These are phyloP conservation scores for Silene conica DNA, from an alignment of 148 eudicot species.

Conservation along the genomic window DNA sequence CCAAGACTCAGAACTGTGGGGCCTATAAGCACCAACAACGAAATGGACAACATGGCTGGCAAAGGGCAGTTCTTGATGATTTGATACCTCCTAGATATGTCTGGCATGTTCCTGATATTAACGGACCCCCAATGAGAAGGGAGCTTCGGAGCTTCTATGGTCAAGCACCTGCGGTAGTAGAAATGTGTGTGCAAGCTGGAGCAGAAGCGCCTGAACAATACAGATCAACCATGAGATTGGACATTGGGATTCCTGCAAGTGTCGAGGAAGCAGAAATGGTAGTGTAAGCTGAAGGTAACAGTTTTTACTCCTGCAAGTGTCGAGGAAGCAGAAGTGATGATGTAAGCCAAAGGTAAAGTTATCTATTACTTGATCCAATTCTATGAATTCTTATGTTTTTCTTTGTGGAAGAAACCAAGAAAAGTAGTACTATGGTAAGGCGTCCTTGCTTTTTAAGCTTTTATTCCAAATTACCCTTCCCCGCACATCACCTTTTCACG, in stretches of 20 bases:
- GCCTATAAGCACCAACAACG: conserved; percentile 94
- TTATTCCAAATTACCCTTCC: background rate
- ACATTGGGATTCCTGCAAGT: conserved; percentile 71
- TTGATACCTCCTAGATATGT: conserved; percentile 85
- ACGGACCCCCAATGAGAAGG: conserved; percentile 45
- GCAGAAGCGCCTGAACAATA: conserved; percentile 76
- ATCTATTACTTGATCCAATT: background rate
- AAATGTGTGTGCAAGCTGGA: conserved; percentile 85
- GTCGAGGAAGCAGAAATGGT: conserved; percentile 87
- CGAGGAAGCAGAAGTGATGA: conserved; percentile 86
- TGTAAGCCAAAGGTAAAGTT: conserved; percentile 31
- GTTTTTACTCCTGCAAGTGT: conserved; percentile 47
- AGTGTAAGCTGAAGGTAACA: conserved; percentile 38
- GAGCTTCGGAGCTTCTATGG: conserved; percentile 88
- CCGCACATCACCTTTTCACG: background rate
- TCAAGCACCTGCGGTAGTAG: conserved; percentile 91
- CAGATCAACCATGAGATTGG: conserved; percentile 88
- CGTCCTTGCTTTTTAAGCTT: background rate
- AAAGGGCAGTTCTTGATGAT: conserved; percentile 73
- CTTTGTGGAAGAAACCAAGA: background rate
- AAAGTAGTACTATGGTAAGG: background rate
- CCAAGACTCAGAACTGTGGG: conserved; percentile 92
- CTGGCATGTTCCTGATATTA: conserved; percentile 85
- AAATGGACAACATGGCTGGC: conserved; percentile 96
- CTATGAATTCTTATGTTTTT: background rate